phyloP scores from a whole-genome alignment of 306 rosid genomes.

The Rosa chinensis region DNA sequence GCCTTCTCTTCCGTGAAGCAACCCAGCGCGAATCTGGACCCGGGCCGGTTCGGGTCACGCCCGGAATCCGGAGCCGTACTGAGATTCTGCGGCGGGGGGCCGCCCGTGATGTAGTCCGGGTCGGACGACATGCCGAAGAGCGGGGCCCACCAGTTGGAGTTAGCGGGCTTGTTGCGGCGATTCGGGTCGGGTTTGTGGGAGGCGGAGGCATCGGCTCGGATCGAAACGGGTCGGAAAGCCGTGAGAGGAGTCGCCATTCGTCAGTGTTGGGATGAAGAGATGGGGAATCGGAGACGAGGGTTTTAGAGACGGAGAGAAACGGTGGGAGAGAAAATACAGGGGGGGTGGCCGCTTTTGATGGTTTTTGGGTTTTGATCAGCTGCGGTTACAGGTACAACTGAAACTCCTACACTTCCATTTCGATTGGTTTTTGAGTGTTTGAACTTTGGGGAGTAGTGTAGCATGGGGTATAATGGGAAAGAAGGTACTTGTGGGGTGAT shows the following conservation, averaged over 20 bases:
- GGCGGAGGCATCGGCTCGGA: conserved; percentile 37
- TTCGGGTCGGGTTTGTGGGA: conserved; percentile 35
- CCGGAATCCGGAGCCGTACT: conserved; percentile 8
- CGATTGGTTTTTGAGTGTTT: background rate
- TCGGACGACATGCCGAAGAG: conserved; percentile 58
- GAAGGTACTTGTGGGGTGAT: fast-evolving
- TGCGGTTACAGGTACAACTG: background rate
- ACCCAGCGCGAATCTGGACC: conserved; percentile 41
- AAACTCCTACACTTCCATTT: no score
- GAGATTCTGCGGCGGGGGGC: background rate
- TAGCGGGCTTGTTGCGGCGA: conserved; percentile 37
- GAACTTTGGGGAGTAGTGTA: background rate
- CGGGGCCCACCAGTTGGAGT: conserved; percentile 70
- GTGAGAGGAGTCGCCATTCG: conserved; percentile 49
- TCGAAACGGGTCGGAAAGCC: conserved; percentile 31
- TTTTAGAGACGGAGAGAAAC: background rate
- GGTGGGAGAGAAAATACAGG: background rate
- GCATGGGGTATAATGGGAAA: conserved; percentile 2
- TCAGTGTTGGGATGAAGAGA: background rate
- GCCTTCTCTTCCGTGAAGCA: conserved; percentile 82
- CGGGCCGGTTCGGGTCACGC: conserved; percentile 13
- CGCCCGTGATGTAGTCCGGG: conserved; percentile 49
- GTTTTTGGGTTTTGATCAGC: background rate
- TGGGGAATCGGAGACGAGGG: background rate
- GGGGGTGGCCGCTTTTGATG: conserved; percentile 1